Percentiles rank a stretch among this genome's conserved stretches.
These are phyloP conservation scores for Xanthoparmelia taractica DNA, from an alignment of 495 filamentous ascomycete species.

Conservation along the genomic window DNA sequence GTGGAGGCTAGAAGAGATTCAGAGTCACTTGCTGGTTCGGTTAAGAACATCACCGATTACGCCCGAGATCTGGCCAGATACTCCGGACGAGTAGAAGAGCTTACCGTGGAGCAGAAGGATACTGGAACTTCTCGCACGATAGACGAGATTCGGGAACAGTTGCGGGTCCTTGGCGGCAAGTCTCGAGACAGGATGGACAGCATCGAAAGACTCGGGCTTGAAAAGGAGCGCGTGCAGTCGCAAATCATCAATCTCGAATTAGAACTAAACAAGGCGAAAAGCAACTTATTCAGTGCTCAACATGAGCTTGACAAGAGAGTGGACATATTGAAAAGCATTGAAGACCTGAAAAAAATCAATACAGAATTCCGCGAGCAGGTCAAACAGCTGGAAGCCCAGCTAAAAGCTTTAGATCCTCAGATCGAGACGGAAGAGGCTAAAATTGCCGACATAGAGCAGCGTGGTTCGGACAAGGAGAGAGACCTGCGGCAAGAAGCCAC, in stretches of 20 bases:
- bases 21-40: conserved; percentile 65
- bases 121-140: conserved; percentile 55
- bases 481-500: conserved; percentile 64
- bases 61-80: conserved; percentile 61
- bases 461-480: conserved; percentile 64
- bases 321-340: conserved; percentile 56
- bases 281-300: conserved; percentile 58
- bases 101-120: conserved; percentile 63
- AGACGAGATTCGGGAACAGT: conserved; percentile 76
- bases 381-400: conserved; percentile 56
- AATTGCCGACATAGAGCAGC: conserved; percentile 64
- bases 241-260: conserved; percentile 63
- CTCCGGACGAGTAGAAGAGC: conserved; percentile 60
- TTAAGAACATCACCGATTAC: conserved; percentile 66
- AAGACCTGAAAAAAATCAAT: conserved; percentile 61
- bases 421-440: conserved; percentile 64
- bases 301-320: conserved; percentile 74
- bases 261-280: conserved; percentile 58
- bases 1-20: conserved; percentile 62
- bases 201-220: conserved; percentile 53
- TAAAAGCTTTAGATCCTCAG: conserved; percentile 62
- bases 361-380: conserved; percentile 59
- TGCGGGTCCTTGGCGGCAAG: conserved; percentile 59
- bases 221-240: conserved; percentile 63
- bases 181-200: conserved; percentile 51